Percentiles rank a stretch among this genome's conserved stretches.
phyloP scores from a whole-genome alignment of 768 basidiomycete genomes.

The Boletus sp. region DNA sequence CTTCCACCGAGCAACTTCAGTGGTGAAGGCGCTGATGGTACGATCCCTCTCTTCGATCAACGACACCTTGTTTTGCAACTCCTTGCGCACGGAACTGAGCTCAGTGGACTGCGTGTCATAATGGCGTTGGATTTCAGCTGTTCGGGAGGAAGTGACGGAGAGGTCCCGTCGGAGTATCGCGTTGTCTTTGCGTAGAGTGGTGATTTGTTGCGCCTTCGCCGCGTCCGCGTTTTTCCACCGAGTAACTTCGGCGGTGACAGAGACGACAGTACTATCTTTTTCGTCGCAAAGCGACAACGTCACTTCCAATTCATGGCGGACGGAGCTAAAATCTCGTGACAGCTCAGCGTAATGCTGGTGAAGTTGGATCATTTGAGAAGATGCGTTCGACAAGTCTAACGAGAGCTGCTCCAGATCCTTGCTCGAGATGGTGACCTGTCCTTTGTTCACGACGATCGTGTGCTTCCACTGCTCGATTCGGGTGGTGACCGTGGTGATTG shows the following conservation, averaged over 20 bases:
- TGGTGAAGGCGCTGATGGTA: neutral
- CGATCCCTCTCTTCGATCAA: neutral
- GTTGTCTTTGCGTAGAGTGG: neutral
- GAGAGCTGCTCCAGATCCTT: constrained; percentile 7
- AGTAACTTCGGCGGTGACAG: neutral
- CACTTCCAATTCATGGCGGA: neutral
- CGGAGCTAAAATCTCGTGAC: neutral
- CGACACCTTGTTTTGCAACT: neutral
- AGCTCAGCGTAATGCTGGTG: neutral
- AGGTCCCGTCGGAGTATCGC: neutral
- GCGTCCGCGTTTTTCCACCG: neutral
- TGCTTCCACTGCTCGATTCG: constrained; percentile 1
- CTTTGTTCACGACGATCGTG: neutral
- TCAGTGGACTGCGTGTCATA: neutral
- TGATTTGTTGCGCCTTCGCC: neutral
- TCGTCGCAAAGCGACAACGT: neutral
- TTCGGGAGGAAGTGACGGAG: neutral
- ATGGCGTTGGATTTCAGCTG: neutral
- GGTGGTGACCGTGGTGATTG: neutral
- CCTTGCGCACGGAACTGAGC: neutral
- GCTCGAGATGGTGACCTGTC: neutral
- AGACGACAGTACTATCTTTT: neutral
- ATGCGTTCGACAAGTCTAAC: neutral
- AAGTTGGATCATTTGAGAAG: neutral
- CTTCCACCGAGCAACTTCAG: neutral